A percentile compares a stretch with the other conserved stretches of the same genome.
phyloP scores from a whole-genome alignment of 2,329 filamentous ascomycete genomes.

The Coniochaeta hoffmannii region DNA sequence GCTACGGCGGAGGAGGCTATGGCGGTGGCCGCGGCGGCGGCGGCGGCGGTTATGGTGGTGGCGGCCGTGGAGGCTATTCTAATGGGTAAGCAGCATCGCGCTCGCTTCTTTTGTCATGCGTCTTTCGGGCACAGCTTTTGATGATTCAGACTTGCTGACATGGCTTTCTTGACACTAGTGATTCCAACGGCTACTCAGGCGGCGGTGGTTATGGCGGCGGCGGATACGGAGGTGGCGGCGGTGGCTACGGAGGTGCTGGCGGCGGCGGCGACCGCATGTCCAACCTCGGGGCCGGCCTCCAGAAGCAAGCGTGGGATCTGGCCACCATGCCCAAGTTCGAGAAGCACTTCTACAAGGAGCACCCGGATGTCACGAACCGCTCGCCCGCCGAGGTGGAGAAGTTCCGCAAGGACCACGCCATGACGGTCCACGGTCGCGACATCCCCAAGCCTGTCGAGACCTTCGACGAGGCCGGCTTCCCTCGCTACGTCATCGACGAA shows the following conservation, averaged over 20 bases:
- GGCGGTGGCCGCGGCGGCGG: conserved; percentile 36
- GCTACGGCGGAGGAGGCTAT: too few species aligned
- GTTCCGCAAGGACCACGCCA: conserved; percentile 80
- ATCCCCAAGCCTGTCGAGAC: conserved; percentile 92
- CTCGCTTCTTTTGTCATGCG: conserved; percentile 1
- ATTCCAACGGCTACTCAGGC: conserved; percentile 23
- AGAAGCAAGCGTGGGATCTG: conserved; percentile 84
- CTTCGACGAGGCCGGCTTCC: conserved; percentile 97
- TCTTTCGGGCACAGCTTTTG: not conserved
- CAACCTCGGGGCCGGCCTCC: conserved; percentile 78
- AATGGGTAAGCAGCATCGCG: conserved; percentile 11
- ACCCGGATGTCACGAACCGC: conserved; percentile 67
- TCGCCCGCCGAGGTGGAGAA: conserved; percentile 74
- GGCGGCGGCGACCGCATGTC: conserved; percentile 93
- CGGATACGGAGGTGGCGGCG: conserved; percentile 26
- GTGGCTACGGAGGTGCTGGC: conserved; percentile 35
- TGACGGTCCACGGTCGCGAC: conserved; percentile 70
- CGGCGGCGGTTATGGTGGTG: conserved; percentile 29
- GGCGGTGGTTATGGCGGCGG: conserved; percentile 35
- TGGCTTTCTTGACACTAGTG: conserved; percentile 8
- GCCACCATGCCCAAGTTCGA: conserved; percentile 86
- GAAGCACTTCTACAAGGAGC: conserved; percentile 99
- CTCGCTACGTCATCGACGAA: conserved; percentile 93
- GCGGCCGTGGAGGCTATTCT: conserved; percentile 18
- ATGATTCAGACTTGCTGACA: conserved; percentile 8